Evolutionary conservation across 805 yeast species (phyloP).

Genomic region (Cyberlindnera misumaiensis): DNA sequence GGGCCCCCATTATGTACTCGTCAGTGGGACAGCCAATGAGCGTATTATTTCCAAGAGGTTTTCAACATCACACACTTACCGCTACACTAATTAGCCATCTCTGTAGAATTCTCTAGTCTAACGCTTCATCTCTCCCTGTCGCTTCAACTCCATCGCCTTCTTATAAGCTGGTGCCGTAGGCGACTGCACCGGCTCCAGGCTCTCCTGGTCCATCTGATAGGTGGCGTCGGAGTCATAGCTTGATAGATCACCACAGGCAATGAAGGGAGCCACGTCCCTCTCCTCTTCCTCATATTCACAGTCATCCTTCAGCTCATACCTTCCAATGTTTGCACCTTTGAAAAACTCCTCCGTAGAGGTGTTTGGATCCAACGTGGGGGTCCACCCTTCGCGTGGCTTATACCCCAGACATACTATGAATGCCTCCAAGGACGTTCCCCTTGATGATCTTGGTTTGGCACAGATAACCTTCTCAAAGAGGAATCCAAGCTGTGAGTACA

Average conservation of each 20-base stretch:
- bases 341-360: conserved; percentile 78
- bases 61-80: no score
- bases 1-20: conserved; percentile 5
- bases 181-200: conserved; percentile 86
- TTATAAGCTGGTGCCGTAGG: conserved; percentile 98
- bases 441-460: conserved; percentile 92
- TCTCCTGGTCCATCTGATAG: conserved; percentile 42
- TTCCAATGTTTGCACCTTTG: conserved; percentile 53
- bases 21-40: no score
- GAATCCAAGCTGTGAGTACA: conserved; percentile 87
- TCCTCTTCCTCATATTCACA: conserved; percentile 49
- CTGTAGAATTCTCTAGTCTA: conserved; percentile 2
- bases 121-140: conserved; percentile 55
- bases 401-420: conserved; percentile 90
- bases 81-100: not conserved
- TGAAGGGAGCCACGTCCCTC: conserved; percentile 77
- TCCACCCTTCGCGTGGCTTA: conserved; percentile 79
- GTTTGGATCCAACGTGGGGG: conserved; percentile 51
- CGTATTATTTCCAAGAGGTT: no score
- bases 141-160: conserved; percentile 79
- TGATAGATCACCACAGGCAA: conserved; percentile 90
- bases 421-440: conserved; percentile 92
- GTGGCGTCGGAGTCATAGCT: conserved; percentile 96
- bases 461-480: conserved; percentile 84
- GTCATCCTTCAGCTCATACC: conserved; percentile 41